Base-by-base conservation (phyloP, 768 basidiomycete genomes). In the Lactarius vividus region DNA sequence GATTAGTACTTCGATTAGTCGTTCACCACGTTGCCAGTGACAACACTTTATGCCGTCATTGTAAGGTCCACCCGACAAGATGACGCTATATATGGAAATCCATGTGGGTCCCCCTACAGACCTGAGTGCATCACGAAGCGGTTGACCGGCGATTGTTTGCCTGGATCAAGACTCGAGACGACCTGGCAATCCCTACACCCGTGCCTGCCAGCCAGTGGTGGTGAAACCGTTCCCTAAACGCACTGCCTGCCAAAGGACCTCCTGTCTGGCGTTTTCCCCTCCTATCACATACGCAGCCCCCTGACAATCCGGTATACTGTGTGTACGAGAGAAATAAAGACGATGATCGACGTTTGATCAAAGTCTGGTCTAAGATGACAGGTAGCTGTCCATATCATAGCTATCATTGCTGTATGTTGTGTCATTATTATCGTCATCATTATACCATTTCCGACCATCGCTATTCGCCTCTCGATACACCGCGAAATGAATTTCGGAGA, bases 21-120 rank as follows among this genome's bases (percentile, higher is more conserved):
- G n/a, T 35, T 16, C 35, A 28, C 11, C 59, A 65, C 39, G 53
- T 64, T 37, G 63, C n/a, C 23, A 37, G 23, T 33, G 9, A 57
- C 35, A 4, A 13, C 3, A 10, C n/a, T 3, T 20, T 16, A 16
- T 59, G 39, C 63, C 18, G 63, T 64, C 56, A 63, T 11, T 20
- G 16, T 33, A 8, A 58, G 23, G 57, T 40, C 39, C 33, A 40
- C 26, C 16, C 54, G 29, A 6, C 31, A 7, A 55, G 20, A 15
- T 18, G 29, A 33, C 54, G 54, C 49, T 16, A 55, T 55, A 55
- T 55, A 55, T 55, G 54, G 54, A 33, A 55, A 55, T 29, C 7
- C 2, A 58, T 39, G 49, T 52, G 49, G 49, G 49, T 52, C 49
- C 46, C 40, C 42, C 42, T 44, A 20, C 10, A 26, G 23, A 52